A percentile compares a stretch with the other conserved stretches of the same genome.
phyloP scores from a whole-genome alignment of 345 rosid genomes.

The Excoecaria cochinchinensis region DNA sequence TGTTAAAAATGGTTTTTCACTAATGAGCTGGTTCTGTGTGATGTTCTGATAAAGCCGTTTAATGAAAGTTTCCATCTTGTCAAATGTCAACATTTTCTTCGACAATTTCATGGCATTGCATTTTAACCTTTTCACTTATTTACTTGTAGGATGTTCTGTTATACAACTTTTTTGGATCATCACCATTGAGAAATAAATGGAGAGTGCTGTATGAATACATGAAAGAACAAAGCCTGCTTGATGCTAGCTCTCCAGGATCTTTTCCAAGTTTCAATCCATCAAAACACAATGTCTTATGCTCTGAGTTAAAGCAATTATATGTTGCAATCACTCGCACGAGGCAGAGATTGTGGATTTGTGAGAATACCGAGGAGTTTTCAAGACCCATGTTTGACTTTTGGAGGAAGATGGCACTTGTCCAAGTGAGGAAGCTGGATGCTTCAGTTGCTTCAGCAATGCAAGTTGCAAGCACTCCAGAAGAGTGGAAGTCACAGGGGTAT shows the following conservation, averaged over 20 bases:
- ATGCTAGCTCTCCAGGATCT: slow-evolving; percentile 8
- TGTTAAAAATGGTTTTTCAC: no score
- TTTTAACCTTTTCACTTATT: background rate
- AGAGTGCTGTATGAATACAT: slow-evolving; percentile 44
- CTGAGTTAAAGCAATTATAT: slow-evolving; percentile 50
- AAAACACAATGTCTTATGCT: slow-evolving; percentile 43
- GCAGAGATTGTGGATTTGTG: slow-evolving; percentile 58
- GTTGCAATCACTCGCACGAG: slow-evolving; percentile 54
- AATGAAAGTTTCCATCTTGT: background rate
- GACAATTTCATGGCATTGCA: background rate
- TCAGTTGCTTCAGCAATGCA: slow-evolving; percentile 41
- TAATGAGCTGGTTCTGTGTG: no score
- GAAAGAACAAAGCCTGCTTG: slow-evolving; percentile 33
- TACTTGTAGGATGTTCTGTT: slow-evolving; percentile 39
- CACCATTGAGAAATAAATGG: slow-evolving; percentile 45
- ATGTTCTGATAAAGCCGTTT: no score
- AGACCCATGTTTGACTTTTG: slow-evolving; percentile 44
- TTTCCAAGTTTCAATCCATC: slow-evolving; percentile 33
- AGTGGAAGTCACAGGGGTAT: slow-evolving; percentile 45
- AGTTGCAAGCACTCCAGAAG: slow-evolving; percentile 45
- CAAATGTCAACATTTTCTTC: background rate
- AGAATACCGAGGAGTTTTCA: slow-evolving; percentile 34
- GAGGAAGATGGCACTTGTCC: slow-evolving; percentile 35
- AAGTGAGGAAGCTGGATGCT: slow-evolving; percentile 36
- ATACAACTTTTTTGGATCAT: slow-evolving; percentile 51